Percentiles rank a stretch among this genome's conserved stretches.
phyloP scores from a whole-genome alignment of 805 yeast species.

The Pichia rugopelliculosa region DNA sequence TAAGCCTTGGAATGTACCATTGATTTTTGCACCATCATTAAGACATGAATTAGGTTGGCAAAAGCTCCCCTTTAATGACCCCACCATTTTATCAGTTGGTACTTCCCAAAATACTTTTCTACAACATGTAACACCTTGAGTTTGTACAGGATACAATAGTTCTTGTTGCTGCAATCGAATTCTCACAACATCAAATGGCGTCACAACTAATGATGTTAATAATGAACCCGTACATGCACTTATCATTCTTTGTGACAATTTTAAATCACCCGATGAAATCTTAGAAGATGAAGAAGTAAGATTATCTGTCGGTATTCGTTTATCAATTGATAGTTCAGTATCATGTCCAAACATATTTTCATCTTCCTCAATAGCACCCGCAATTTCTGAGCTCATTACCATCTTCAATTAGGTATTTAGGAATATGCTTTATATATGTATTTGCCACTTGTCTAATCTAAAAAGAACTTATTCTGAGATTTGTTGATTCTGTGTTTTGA shows the following conservation, averaged over 20 bases:
- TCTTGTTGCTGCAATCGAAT: conserved; percentile 75
- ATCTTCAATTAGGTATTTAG: conserved; percentile 13
- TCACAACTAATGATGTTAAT: conserved; percentile 62
- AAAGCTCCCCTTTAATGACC: conserved; percentile 18
- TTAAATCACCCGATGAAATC: conserved; percentile 29
- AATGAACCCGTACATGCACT: conserved; percentile 75
- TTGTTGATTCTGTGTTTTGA: too few relatives aligned
- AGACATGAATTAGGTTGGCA: conserved; percentile 38
- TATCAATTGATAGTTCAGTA: background rate
- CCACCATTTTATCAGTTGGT: conserved; percentile 13
- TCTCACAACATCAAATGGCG: conserved; percentile 77
- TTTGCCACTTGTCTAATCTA: too few relatives aligned
- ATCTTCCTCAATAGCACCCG: conserved; percentile 33
- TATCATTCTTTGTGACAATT: conserved; percentile 57
- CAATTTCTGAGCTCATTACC: conserved; percentile 35
- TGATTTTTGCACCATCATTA: conserved; percentile 32
- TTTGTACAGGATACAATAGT: conserved; percentile 36
- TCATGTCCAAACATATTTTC: conserved; percentile 13
- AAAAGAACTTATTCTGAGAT: too few relatives aligned
- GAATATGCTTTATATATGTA: too few relatives aligned
- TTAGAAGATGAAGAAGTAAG: background rate
- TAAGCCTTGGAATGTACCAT: conserved; percentile 73
- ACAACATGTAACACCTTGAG: conserved; percentile 27
- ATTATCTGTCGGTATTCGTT: background rate
- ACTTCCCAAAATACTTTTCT: conserved; percentile 31